phyloP scores from a whole-genome alignment of 2,329 filamentous ascomycete genomes.

The Trichoderma pleuroti region DNA sequence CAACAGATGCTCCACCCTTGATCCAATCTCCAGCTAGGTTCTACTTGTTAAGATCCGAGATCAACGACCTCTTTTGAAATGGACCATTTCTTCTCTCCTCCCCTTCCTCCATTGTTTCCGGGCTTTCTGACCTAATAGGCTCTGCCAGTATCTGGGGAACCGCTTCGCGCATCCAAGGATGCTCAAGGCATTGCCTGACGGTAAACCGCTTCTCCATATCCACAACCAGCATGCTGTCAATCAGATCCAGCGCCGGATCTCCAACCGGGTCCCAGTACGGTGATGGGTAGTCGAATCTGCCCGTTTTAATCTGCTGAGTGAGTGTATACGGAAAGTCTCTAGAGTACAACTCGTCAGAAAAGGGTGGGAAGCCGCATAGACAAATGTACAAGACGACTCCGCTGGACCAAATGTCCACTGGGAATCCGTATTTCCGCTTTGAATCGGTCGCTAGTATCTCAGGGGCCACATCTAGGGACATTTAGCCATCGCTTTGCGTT shows the following conservation, averaged over 20 bases:
- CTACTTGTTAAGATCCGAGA: neutral
- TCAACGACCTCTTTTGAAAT: neutral
- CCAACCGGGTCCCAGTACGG: slow-evolving; percentile 89
- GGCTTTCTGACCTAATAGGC: neutral
- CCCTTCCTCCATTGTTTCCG: neutral
- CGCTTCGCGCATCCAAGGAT: slow-evolving; percentile 63
- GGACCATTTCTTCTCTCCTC: neutral
- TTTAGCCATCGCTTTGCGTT: neutral
- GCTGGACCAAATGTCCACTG: slow-evolving; percentile 81
- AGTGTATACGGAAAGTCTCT: slow-evolving; percentile 73
- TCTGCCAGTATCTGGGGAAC: neutral
- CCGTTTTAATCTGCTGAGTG: slow-evolving; percentile 72
- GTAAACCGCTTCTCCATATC: slow-evolving; percentile 79
- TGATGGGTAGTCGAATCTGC: slow-evolving; percentile 83
- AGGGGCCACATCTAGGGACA: neutral
- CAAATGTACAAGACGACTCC: slow-evolving; percentile 86
- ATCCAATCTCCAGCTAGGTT: neutral
- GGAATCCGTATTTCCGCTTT: slow-evolving; percentile 68
- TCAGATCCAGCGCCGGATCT: slow-evolving; percentile 67
- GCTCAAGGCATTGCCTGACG: slow-evolving; percentile 83
- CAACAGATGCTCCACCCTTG: neutral
- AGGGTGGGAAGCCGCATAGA: slow-evolving; percentile 77
- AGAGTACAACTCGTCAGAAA: slow-evolving; percentile 79
- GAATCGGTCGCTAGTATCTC: slow-evolving; percentile 68
- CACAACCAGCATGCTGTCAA: slow-evolving; percentile 91